Base-by-base conservation (phyloP, 1,139 yeast species). In the Saccharomyces hybrid region DNA sequence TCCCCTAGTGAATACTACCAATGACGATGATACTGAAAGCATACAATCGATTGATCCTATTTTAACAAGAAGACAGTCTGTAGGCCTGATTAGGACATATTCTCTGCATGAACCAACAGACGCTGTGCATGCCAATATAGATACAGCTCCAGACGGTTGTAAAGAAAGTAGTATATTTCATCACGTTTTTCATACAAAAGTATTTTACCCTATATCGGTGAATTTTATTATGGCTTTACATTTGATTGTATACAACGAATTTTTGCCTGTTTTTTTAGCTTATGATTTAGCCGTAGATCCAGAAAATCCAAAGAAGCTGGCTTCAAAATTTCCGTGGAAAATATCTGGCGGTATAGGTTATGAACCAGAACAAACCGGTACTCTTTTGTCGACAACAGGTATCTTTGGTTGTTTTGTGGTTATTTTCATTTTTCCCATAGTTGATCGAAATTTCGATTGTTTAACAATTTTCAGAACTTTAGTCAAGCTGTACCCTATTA, bases 181-280 rank as follows among this genome's bases (percentile, higher is more conserved):
- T 54, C 59, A 58, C 16, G 65, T 65, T 9, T 73, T 75, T 53
- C 74, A 76, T 13, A 69, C 71, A 13, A 68, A 70, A 6, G 79
- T 77, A 16, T 65, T 78, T 47, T 71, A 71, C 49, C 75, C 80
- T 5, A 73, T 79, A 48, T 51, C 70, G 16, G 73, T 75, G 44
- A 76, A 75, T 61, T 74, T 78, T 56, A 63, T 77, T 52, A 68
- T 80, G 55, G 70, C 80, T 8, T 71, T 81, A 57, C 85, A 81
- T 61, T 67, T 74, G n/a, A 72, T 80, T n/a, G 78, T 80, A 5
- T 81, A 74, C 64, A 75, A 75, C 51, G 87, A 83, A 65, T 80
- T 83, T 58, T 68, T 82, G 49, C 87, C 88, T 11, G 79, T 83
- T 4, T 78, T 80, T 55, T 68, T 82, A 25, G 84, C 86, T 0